Evolutionary conservation across 1,284 basidiomycete species (phyloP).

Genomic region (Irpex rosettiformis): DNA sequence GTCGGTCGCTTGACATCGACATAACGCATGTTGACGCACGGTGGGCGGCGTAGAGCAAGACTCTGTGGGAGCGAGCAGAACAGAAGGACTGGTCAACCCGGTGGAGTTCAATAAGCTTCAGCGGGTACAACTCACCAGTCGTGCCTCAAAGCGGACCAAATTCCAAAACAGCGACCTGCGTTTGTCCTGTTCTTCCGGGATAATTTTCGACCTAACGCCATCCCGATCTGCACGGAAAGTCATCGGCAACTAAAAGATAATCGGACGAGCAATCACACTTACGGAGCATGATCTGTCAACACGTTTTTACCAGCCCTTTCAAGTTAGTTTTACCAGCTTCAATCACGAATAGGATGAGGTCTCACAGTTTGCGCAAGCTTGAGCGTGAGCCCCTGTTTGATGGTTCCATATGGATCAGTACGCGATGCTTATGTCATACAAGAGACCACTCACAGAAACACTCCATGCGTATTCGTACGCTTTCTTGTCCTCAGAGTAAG

Average conservation of each 20-base stretch:
- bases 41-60: constrained; percentile 29
- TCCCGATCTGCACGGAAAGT: constrained; percentile 47
- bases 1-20: constrained; percentile 27
- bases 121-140: constrained; percentile 34
- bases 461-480: constrained; percentile 68
- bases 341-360: constrained; percentile 14
- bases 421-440: constrained; percentile 35
- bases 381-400: constrained; percentile 25
- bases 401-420: constrained; percentile 1
- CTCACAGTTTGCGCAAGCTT: constrained; percentile 51
- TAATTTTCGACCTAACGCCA: constrained; percentile 48
- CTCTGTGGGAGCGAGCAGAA: constrained; percentile 17
- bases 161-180: constrained; percentile 59
- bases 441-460: constrained; percentile 51
- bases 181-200: constrained; percentile 48
- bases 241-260: background rate
- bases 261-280: constrained; percentile 20
- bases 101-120: background rate
- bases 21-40: constrained; percentile 25
- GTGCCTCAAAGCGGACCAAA: constrained; percentile 48
- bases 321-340: background rate
- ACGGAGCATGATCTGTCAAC: constrained; percentile 56
- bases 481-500: constrained; percentile 66
- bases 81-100: constrained; percentile 2
- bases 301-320: constrained; percentile 6